These are phyloP conservation scores for Globisporangium middletonii DNA, from an alignment of 352 stramenopile genomes.

Conservation along the genomic window DNA sequence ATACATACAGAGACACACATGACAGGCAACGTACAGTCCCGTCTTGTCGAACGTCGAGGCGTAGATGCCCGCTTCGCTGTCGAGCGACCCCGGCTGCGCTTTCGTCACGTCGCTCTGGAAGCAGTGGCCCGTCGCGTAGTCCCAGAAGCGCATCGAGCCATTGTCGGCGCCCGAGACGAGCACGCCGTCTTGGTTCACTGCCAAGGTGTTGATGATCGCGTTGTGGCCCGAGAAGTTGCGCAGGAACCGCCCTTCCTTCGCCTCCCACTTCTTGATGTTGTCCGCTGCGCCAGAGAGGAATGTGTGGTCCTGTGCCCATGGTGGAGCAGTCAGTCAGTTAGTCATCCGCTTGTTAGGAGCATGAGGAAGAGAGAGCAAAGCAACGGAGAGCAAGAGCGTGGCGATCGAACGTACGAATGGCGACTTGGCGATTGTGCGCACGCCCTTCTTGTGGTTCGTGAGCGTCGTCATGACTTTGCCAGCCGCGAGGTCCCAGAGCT, in stretches of 20 bases:
- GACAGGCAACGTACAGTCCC: constrained; percentile 60
- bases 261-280: constrained; percentile 99
- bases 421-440: constrained; percentile 90
- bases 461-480: constrained; percentile 98
- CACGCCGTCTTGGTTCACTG: constrained; percentile 97
- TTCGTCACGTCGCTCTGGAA: constrained; percentile 96
- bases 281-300: constrained; percentile 97
- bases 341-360: neutral
- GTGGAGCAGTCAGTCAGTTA: neutral
- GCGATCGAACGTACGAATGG: constrained; percentile 41
- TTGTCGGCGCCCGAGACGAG: constrained; percentile 96
- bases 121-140: constrained; percentile 97
- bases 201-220: constrained; percentile 97
- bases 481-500: constrained; percentile 97
- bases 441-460: constrained; percentile 99
- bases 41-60: constrained; percentile 97
- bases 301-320: constrained; percentile 82
- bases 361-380: neutral
- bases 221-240: constrained; percentile 98
- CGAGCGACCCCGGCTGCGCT: constrained; percentile 93
- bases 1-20: constrained; percentile 1
- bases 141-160: constrained; percentile 97
- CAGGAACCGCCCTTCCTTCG: constrained; percentile 92
- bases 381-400: too few relatives aligned
- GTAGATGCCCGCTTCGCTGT: constrained; percentile 98